Base-by-base conservation (phyloP, 805 yeast species). In the Phaffomyces opuntiae region DNA sequence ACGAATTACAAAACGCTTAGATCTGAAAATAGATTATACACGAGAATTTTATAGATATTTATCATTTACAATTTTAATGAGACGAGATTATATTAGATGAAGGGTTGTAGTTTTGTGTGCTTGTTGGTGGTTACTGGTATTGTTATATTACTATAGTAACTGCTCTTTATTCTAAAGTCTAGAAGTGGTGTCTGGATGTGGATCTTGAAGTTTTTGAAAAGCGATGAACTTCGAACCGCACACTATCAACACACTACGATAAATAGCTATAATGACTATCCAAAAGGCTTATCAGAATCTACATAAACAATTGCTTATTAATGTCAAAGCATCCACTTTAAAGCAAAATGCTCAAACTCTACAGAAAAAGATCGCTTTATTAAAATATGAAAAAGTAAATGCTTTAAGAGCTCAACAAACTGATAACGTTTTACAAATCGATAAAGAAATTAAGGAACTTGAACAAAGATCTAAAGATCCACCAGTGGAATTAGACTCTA, bases 311-410 rank as follows among this genome's bases (percentile, higher is more conserved):
- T 51, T 57, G 24, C 50, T 58, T 13, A 47, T 50, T 29, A 55
- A 53, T 46, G 42, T 50, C 17, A 59, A 54, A 31, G 50, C 46
- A 7, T 53, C 61, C 4, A 48, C 54, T 2, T 48, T 51, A 36
- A 58, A 57, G 43, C 62, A 59, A 42, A 54, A 53, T 25, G 60
- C 57, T 2, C 49, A 50, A 21, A 56, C 54, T 11, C 29, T 53
- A 2, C 50, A 59, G 49, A 59, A 58, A 49, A 52, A 48, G 29
- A 45, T 58, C 6, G 56, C 63, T 3, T 44, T 58, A 7, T 45
- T 58, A 4, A 51, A 57, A 16, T 59, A 58, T 38, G 57, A 58
- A 39, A 48, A 59, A 34, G 49, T 58, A 36, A 55, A 58, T 33
- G 60, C 61, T 9, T 29, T 59, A 8, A 57, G 48, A 38, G 53